phyloP scores from a whole-genome alignment of 257 asterid species.

The Gardenia jasminoides region DNA sequence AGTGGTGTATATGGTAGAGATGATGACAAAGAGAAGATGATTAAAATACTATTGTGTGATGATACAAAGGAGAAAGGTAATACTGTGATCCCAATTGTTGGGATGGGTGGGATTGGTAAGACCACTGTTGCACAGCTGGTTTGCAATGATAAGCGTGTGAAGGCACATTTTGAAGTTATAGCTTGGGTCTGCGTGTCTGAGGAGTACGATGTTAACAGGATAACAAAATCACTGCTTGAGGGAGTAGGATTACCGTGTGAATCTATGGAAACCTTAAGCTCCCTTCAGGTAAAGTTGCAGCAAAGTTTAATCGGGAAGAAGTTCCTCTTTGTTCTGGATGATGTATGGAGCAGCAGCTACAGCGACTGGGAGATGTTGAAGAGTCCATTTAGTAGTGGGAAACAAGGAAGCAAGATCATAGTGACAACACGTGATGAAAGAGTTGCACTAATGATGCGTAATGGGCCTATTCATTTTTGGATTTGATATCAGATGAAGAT shows the following conservation, averaged over 20 bases:
- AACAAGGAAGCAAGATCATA: constrained; percentile 49
- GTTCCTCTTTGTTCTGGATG: constrained; percentile 59
- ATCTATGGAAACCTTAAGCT: constrained; percentile 30
- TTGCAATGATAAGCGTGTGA: constrained; percentile 38
- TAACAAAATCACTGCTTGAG: constrained; percentile 34
- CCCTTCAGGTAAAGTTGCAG: constrained; percentile 43
- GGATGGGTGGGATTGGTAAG: constrained; percentile 21
- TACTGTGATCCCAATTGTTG: constrained; percentile 18
- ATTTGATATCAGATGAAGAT: not conserved
- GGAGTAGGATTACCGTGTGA: constrained; percentile 26
- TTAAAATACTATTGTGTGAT: not conserved
- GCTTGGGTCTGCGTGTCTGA: constrained; percentile 61
- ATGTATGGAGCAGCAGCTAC: constrained; percentile 16
- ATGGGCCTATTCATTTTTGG: not conserved
- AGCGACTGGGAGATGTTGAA: constrained; percentile 38
- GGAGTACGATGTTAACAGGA: constrained; percentile 39
- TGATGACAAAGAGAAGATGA: constrained; percentile 19
- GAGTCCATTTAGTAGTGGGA: constrained; percentile 42
- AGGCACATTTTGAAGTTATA: constrained; percentile 28
- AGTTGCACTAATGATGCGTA: constrained; percentile 42
- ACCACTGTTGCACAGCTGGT: constrained; percentile 44
- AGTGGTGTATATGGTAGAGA: constrained; percentile 6
- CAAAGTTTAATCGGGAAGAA: constrained; percentile 41
- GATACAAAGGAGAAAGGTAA: not conserved
- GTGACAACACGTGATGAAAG: constrained; percentile 55